A percentile compares a stretch with the other conserved stretches of the same genome.
These are phyloP conservation scores for Trichoderma orchidacearum DNA, from an alignment of 495 filamentous ascomycete genomes.

Conservation along the genomic window DNA sequence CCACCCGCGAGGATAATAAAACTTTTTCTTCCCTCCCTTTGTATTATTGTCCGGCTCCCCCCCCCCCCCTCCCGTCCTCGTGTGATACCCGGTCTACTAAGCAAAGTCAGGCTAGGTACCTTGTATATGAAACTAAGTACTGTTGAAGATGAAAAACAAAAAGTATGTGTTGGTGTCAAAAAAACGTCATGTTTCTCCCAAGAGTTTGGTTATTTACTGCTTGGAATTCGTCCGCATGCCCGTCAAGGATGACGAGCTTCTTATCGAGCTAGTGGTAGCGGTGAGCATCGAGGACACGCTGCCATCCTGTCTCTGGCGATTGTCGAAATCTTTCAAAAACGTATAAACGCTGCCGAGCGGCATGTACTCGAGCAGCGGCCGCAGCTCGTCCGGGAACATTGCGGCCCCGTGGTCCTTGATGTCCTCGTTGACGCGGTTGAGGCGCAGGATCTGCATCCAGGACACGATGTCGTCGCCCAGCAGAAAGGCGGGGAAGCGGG, in stretches of 20 bases:
- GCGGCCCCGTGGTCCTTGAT: conserved; percentile 1
- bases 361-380: conserved; percentile 2
- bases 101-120: no score
- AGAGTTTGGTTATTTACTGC: no score
- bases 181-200: no score
- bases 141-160: no score
- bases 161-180: no score
- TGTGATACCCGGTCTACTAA: no score
- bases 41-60: no score
- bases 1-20: no score
- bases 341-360: conserved; percentile 5
- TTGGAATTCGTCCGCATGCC: neutral
- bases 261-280: neutral
- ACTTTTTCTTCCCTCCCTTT: no score
- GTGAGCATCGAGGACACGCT: neutral
- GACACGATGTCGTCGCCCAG: conserved; percentile 5
- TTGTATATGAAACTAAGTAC: no score
- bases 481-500: conserved; percentile 5
- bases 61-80: no score
- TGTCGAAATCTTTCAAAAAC: conserved; percentile 4
- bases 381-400: conserved; percentile 4
- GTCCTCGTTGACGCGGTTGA: conserved; percentile 5
- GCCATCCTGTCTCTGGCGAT: neutral
- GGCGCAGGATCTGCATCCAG: conserved; percentile 2
- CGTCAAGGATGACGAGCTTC: neutral